A percentile compares a stretch with the other conserved stretches of the same genome.
Evolutionary conservation across 148 eudicot species (phyloP).

Genomic region (Diospyros lotus): DNA sequence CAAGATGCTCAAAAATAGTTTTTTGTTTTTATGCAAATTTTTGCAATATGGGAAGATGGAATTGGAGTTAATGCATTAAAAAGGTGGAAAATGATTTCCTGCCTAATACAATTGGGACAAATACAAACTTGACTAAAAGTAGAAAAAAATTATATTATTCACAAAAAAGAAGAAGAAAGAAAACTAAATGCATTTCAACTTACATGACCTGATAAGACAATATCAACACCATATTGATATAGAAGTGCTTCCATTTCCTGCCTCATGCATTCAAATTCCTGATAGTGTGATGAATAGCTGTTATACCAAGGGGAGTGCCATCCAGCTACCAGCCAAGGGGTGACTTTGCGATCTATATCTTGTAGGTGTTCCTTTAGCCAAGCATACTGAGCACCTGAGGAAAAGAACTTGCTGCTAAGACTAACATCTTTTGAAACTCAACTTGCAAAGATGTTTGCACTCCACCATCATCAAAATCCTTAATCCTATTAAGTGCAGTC

Average conservation of each 20-base stretch:
- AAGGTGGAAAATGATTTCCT: too few species aligned
- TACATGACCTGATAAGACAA: constrained; percentile 93
- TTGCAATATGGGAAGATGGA: too few species aligned
- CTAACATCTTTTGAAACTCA: neutral
- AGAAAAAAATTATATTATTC: too few species aligned
- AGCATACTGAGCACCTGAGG: constrained; percentile 68
- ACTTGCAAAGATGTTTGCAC: neutral
- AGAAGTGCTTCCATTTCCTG: constrained; percentile 79
- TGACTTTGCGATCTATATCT: constrained; percentile 44
- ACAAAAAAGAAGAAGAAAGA: too few species aligned
- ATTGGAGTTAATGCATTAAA: too few species aligned
- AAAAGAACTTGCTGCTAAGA: neutral
- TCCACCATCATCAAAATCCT: too few species aligned
- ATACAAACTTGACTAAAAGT: too few species aligned
- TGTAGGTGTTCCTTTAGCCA: constrained; percentile 66
- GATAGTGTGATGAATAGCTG: constrained; percentile 92
- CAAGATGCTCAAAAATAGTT: too few species aligned
- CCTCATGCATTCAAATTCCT: constrained; percentile 97
- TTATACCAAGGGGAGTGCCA: constrained; percentile 98
- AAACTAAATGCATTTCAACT: constrained; percentile 25
- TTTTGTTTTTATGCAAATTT: too few species aligned
- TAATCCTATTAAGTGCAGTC: too few species aligned
- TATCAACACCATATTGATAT: constrained; percentile 62
- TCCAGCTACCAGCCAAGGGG: constrained; percentile 87
- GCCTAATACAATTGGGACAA: too few species aligned